Conservation (phyloP, 768 basidiomycete species). For the Tricholoma saponaceum region DNA sequence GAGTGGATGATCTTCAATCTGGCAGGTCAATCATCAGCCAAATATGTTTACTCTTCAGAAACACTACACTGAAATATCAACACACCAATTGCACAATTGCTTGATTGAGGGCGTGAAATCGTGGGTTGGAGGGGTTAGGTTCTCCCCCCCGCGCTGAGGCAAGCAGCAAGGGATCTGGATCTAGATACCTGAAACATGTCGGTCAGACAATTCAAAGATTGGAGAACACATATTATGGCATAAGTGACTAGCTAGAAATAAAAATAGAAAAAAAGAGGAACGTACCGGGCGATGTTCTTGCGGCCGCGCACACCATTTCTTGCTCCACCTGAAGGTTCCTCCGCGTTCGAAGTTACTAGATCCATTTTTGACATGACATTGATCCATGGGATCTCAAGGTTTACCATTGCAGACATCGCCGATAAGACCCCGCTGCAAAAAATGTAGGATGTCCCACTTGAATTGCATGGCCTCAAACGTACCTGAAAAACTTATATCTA, state of each 20-base stretch:
- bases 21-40: not conserved
- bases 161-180: conserved; percentile 90
- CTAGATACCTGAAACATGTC: conserved; percentile 66
- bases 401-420: conserved; percentile 99
- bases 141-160: conserved; percentile 59
- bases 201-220: not conserved
- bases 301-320: conserved; percentile 70
- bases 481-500: conserved; percentile 97
- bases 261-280: not conserved
- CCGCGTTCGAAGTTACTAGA: conserved; percentile 67
- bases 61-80: conserved; percentile 4
- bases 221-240: not conserved
- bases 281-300: conserved; percentile 82
- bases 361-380: conserved; percentile 99
- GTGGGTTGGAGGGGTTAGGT: conserved; percentile 56
- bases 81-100: conserved; percentile 92
- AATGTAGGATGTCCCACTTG: conserved; percentile 2
- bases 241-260: not conserved
- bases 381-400: conserved; percentile 94
- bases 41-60: not conserved
- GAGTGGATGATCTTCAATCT: conserved; percentile 99
- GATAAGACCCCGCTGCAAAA: conserved; percentile 79
- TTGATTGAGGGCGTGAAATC: conserved; percentile 90
- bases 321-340: conserved; percentile 55
- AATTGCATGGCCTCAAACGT: conserved; percentile 2